Base-by-base conservation (phyloP, 2,329 filamentous ascomycete genomes). In the Phialemonium atrogriseum region DNA sequence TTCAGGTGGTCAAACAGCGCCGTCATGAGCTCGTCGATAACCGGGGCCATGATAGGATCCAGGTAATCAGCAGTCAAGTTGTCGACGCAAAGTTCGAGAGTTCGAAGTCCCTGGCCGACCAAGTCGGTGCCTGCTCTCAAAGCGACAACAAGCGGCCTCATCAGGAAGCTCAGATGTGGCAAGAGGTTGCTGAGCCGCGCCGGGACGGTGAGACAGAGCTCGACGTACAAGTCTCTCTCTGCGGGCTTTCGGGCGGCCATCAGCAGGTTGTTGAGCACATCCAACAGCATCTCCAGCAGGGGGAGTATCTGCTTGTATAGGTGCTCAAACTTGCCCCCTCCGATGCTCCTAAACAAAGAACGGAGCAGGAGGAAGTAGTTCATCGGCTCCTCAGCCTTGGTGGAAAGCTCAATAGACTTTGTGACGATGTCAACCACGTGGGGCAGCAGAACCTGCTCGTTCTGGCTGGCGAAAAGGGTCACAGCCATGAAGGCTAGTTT, bases 401-500 rank as follows among this genome's bases (percentile, higher is more conserved):
- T 94, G 2, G 89, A 95, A 22, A 96, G 66, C 57, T 96, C 86
- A 40, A 99, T 95, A 7, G 89, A 96, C 57, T 94, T 88, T 10
- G 89, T 95, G 39, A 98, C 86, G 42, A 99, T 94, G 52, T 93
- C 93, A 33, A 93, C 88, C 30, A 98, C 89, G 54, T 98, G 91
- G 0, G 93, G 93, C 32, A 96, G 68, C 10, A 99, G 68, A 3
- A 99, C 87, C 52, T 91, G 84, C 58, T 99, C 91, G 47, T 99
- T 99, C 51, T 95, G 88, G 7, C 75, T 71, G 0, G 87, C 87
- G 55, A 98, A 99, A 2, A 99, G 68, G 0, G 91, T 98, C 23
- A 99, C 91, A 0, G 93, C 93, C 91, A 99, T 98, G 56, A 98
- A 98, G 1, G 89, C 94, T 30, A 99, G 62, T 59, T 99, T 99